Percentiles rank a stretch among this genome's conserved stretches.
phyloP scores from a whole-genome alignment of 306 rosid species.

The Acacia acuminata region DNA sequence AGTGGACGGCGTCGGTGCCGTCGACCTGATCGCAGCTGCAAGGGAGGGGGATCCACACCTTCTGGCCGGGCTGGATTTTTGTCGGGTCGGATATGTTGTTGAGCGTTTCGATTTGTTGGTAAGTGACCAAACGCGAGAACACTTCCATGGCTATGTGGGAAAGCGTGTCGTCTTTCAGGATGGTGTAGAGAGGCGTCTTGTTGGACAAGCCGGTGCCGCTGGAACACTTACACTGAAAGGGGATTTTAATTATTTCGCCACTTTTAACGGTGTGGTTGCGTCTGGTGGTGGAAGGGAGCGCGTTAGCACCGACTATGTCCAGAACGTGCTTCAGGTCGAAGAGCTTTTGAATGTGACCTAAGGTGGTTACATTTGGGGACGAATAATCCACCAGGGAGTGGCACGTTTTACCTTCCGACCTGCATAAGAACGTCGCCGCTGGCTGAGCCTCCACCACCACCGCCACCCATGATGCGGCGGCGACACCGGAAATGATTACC shows the following conservation, averaged over 20 bases:
- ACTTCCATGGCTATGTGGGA: constrained; percentile 45
- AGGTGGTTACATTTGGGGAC: constrained; percentile 47
- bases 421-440: constrained; percentile 52
- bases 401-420: constrained; percentile 35
- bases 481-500: constrained; percentile 2
- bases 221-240: constrained; percentile 62
- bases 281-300: constrained; percentile 29
- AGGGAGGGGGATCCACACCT: constrained; percentile 71
- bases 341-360: constrained; percentile 48
- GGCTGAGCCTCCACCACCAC: constrained; percentile 22
- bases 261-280: background rate
- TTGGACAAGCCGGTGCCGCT: constrained; percentile 56
- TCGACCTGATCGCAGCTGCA: constrained; percentile 84
- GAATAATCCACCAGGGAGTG: constrained; percentile 46
- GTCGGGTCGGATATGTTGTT: constrained; percentile 31
- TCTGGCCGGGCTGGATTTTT: constrained; percentile 36
- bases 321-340: constrained; percentile 60
- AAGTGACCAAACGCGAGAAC: constrained; percentile 46
- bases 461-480: constrained; percentile 1
- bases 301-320: constrained; percentile 66
- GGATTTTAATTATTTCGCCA: constrained; percentile 36
- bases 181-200: constrained; percentile 45
- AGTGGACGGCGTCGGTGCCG: constrained; percentile 58
- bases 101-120: constrained; percentile 37
- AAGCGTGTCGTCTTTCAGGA: constrained; percentile 43